A percentile compares a stretch with the other conserved stretches of the same genome.
Conservation (phyloP, 78 protist species). For the Bodo saltans region DNA sequence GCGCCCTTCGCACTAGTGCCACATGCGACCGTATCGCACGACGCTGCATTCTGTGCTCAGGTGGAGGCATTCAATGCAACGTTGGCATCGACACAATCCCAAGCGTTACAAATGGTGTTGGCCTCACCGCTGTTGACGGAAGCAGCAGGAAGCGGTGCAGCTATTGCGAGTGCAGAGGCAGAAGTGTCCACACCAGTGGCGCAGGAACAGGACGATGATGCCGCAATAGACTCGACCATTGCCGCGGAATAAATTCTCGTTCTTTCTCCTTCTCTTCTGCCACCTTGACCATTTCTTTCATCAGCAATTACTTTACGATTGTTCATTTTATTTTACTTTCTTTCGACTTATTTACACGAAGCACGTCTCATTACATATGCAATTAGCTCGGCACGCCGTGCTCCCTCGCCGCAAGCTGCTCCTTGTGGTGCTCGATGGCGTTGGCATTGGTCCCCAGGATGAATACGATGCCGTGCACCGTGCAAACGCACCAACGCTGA, state of each 20-base stretch:
- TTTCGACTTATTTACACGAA: too few species aligned
- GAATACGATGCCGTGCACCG: conserved; percentile 21
- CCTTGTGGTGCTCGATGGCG: conserved; percentile 22
- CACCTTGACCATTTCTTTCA: too few species aligned
- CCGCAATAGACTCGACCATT: too few species aligned
- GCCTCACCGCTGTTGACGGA: background rate
- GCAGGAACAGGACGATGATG: too few species aligned
- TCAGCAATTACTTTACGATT: too few species aligned
- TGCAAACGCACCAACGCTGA: background rate
- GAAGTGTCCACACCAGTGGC: too few species aligned
- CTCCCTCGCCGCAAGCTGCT: background rate
- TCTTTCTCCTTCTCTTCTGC: too few species aligned
- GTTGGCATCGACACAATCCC: background rate
- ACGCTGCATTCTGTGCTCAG: background rate
- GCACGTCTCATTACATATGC: too few species aligned
- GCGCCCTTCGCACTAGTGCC: background rate
- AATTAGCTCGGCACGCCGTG: background rate
- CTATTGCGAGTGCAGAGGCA: too few species aligned
- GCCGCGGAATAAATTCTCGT: too few species aligned
- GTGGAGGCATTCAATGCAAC: background rate
- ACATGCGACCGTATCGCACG: background rate
- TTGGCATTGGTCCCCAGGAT: conserved; percentile 7
- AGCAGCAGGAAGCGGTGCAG: too few species aligned
- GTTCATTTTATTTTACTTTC: too few species aligned
- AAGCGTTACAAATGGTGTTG: background rate